Base-by-base conservation (phyloP, 208 protist genomes). In the Acanthamoeba sp. region DNA sequence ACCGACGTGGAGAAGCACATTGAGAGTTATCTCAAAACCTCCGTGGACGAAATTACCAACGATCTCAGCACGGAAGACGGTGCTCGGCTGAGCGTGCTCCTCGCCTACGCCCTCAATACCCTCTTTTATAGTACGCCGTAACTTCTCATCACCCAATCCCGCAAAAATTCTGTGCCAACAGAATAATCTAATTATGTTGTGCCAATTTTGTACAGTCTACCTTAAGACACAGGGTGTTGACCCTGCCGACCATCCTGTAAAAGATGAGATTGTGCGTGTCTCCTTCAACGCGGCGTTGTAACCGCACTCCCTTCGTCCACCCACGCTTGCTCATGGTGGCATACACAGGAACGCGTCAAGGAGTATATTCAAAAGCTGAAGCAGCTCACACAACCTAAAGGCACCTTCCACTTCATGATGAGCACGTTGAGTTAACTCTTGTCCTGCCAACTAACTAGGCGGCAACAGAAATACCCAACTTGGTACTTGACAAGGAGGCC, bases 321-420 rank as follows among this genome's bases (percentile, higher is more conserved):
- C 4, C 45, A 12, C 12, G 52, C 52, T 62, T 89, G 29, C 20
- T 40, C 7, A 10, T 64, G 27, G 22, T 59, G 24, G 62, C 1
- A 29, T 7, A 5, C n/a, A 10, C 80, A 89, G 80, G 80, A 89
- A 29, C 42, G 80, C 59, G 80, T 89, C 32, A 89, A 89, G 45
- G 18, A 34, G 29, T 89, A 89, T 48, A 89, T 89, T 22, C 80
- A 89, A 32, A 89, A 89, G 48, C 48, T 89, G 32, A 89, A 89
- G 80, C 22, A 64, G 45, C 45, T 89, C 52, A 89, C 80, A 62
- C 42, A 89, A 20, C 80, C 80, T 14, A 80, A 80, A 12, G 71
- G 71, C 48, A 80, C 14, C n/a, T 7, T 14, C 24, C 62, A 34
- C 29, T 36, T 16, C 0, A 7, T 29, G 24, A 29, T 22, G 7